phyloP scores from a whole-genome alignment of 768 basidiomycete genomes.

The Leccinum rimulosum region DNA sequence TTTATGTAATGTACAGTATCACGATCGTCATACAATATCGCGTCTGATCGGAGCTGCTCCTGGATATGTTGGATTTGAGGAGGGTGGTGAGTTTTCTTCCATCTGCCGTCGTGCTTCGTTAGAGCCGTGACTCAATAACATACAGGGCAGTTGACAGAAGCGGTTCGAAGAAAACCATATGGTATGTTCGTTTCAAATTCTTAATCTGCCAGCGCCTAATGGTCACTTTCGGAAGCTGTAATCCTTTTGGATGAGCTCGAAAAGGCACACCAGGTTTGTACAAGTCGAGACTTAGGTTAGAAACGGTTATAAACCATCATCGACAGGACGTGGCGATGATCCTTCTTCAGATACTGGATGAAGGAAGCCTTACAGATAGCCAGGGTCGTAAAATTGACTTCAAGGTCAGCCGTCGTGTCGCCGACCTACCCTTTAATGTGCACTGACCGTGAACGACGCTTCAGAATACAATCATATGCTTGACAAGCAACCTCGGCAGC shows the following conservation, averaged over 20 bases:
- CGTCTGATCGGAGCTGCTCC: constrained; percentile 90
- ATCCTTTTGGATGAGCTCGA: no score
- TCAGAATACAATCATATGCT: constrained; percentile 87
- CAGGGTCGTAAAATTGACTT: no score
- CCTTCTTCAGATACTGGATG: no score
- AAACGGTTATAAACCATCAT: no score
- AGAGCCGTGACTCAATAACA: background rate
- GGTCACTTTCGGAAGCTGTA: no score
- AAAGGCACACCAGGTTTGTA: no score
- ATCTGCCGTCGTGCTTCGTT: background rate
- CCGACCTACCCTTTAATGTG: no score
- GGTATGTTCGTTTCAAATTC: constrained; percentile 28
- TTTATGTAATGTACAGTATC: constrained; percentile 50
- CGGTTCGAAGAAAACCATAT: constrained; percentile 61
- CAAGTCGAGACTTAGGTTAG: no score
- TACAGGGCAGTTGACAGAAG: constrained; percentile 59
- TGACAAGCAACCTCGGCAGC: constrained; percentile 85
- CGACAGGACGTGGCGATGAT: no score
- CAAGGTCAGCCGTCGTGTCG: no score
- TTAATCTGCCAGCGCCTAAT: no score
- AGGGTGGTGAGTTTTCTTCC: constrained; percentile 49
- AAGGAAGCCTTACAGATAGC: no score
- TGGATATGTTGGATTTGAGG: constrained; percentile 81
- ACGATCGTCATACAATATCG: constrained; percentile 89
- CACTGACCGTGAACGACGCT: background rate